These are phyloP conservation scores for Colletotrichum sansevieriae DNA, from an alignment of 2,329 filamentous ascomycete species.

Conservation along the genomic window DNA sequence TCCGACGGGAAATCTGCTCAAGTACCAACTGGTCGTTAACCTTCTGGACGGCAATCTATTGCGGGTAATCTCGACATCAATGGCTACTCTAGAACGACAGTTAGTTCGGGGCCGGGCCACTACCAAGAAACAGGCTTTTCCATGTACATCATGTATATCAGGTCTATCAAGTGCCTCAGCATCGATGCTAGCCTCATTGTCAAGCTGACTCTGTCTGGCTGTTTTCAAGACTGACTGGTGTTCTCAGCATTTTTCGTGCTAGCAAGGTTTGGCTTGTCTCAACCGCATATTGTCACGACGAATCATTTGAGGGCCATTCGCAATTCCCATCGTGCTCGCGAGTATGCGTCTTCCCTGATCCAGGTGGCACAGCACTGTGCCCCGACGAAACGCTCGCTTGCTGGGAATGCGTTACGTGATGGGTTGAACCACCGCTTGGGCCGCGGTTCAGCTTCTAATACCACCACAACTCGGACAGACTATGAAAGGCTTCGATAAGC, in stretches of 20 bases:
- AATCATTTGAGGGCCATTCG: constrained; percentile 36
- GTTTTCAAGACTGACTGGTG: constrained; percentile 10
- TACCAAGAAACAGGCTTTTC: background rate
- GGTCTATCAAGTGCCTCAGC: constrained; percentile 19
- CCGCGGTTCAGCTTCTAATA: background rate
- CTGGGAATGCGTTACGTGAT: background rate
- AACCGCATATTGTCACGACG: constrained; percentile 20
- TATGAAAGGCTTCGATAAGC: constrained; percentile 29
- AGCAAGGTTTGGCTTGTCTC: constrained; percentile 38
- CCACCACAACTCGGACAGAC: background rate
- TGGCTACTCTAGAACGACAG: background rate
- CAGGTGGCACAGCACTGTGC: constrained; percentile 9
- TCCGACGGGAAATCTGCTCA: too few relatives aligned
- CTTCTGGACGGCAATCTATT: too few relatives aligned
- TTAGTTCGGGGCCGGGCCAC: background rate
- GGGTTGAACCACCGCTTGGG: constrained; percentile 11
- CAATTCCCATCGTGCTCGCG: constrained; percentile 29
- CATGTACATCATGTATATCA: constrained; percentile 23
- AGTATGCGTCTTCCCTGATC: constrained; percentile 28
- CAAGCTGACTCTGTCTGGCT: too few relatives aligned
- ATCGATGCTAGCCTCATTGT: constrained; percentile 26
- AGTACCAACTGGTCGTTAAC: too few relatives aligned
- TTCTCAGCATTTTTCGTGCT: constrained; percentile 24
- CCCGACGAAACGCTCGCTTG: background rate
- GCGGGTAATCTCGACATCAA: too few relatives aligned